Conservation (phyloP, 805 yeast species). For the Candida endomychidarum region DNA sequence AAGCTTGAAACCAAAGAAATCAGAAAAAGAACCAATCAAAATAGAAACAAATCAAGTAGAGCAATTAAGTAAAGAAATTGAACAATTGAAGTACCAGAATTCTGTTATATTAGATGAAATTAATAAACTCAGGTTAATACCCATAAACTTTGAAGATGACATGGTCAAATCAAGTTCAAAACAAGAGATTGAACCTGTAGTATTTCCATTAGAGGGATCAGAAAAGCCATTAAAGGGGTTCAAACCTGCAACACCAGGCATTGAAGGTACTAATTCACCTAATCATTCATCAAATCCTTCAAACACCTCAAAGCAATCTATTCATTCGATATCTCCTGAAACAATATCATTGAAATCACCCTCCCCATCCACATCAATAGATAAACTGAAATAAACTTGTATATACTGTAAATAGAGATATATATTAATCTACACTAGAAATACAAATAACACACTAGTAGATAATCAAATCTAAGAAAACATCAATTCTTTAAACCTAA, state of each 20-base stretch:
- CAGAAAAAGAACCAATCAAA: constrained; percentile 42
- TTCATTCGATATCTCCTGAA: too few species aligned
- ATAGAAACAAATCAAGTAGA: background rate
- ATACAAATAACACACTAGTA: constrained; percentile 12
- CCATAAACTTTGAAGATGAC: constrained; percentile 10
- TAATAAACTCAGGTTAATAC: constrained; percentile 1
- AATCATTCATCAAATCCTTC: too few species aligned
- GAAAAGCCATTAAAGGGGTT: background rate
- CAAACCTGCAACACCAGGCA: too few species aligned
- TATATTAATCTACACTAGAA: constrained; percentile 16
- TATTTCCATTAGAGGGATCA: too few species aligned
- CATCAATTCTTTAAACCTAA: constrained; percentile 4
- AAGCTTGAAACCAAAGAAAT: constrained; percentile 60
- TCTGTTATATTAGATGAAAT: constrained; percentile 14
- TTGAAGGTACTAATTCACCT: too few species aligned
- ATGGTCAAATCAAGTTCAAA: background rate
- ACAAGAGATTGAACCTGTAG: background rate
- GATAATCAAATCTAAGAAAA: constrained; percentile 6
- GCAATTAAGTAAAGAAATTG: constrained; percentile 4
- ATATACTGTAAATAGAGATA: constrained; percentile 7
- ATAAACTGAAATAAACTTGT: background rate
- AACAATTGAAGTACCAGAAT: constrained; percentile 15
- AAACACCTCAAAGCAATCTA: too few species aligned
- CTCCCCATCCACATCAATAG: background rate
- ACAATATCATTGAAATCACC: too few species aligned